phyloP scores from a whole-genome alignment of 2,329 filamentous ascomycete species.

The Zarea fungicola region DNA sequence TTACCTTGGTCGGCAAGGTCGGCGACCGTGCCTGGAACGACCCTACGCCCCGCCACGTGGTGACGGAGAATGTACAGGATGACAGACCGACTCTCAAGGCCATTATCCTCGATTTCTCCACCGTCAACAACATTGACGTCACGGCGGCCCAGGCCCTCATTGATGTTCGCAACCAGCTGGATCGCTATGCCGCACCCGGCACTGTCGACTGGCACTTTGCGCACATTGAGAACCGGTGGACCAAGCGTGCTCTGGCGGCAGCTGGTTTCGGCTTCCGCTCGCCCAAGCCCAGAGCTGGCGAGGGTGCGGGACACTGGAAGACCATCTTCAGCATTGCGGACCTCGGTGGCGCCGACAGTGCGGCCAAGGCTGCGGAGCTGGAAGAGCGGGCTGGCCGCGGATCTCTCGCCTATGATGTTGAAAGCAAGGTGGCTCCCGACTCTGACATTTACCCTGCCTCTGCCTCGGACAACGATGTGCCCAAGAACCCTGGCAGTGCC shows the following conservation, averaged over 20 bases:
- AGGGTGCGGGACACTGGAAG: constrained; percentile 42
- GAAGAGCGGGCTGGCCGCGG: constrained; percentile 48
- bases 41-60: constrained; percentile 34
- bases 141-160: constrained; percentile 50
- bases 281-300: constrained; percentile 20
- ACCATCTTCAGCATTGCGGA: constrained; percentile 92
- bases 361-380: constrained; percentile 46
- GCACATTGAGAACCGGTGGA: constrained; percentile 49
- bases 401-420: constrained; percentile 11
- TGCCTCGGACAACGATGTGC: constrained; percentile 24
- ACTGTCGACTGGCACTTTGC: constrained; percentile 48
- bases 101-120: constrained; percentile 51
- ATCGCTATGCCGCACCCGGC: constrained; percentile 43
- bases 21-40: constrained; percentile 57
- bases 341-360: constrained; percentile 66
- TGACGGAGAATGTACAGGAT: constrained; percentile 26
- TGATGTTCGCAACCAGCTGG: constrained; percentile 49
- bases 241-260: constrained; percentile 48
- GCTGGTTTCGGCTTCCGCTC: constrained; percentile 47
- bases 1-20: constrained; percentile 38
- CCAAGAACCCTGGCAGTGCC: constrained; percentile 23
- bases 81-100: constrained; percentile 46
- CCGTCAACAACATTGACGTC: constrained; percentile 51
- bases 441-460: constrained; percentile 10
- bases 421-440: constrained; percentile 17